A percentile compares a stretch with the other conserved stretches of the same genome.
phyloP scores from a whole-genome alignment of 305 asterid species.

The Fraxinus platypoda region DNA sequence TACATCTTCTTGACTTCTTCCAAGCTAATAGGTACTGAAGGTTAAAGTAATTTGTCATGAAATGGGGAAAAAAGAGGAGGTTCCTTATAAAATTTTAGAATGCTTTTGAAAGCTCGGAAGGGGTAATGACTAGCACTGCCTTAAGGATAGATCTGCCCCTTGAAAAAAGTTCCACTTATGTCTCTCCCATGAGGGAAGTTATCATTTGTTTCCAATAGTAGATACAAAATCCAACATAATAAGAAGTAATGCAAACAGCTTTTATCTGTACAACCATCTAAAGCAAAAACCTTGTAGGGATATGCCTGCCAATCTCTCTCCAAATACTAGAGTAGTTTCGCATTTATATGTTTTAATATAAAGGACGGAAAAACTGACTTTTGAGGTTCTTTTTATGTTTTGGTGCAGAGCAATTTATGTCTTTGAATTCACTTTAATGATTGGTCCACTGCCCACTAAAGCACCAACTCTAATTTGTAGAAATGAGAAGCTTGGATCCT shows the following conservation, averaged over 20 bases:
- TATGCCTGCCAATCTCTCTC: neutral
- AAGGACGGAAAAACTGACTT: neutral
- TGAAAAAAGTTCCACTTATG: neutral
- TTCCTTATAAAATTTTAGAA: neutral
- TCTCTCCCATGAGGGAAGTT: constrained; percentile 1
- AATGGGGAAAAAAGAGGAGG: neutral
- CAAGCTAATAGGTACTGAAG: constrained; percentile 4
- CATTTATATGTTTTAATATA: neutral
- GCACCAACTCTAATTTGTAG: constrained; percentile 18
- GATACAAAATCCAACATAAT: neutral
- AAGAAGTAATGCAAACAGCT: neutral
- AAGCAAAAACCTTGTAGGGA: neutral
- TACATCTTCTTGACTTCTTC: neutral
- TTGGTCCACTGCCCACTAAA: constrained; percentile 11
- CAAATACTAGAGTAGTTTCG: neutral
- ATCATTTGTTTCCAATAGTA: neutral
- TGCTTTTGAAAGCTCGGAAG: neutral
- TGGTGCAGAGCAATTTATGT: neutral
- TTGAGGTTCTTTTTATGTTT: neutral
- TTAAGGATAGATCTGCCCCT: constrained; percentile 12
- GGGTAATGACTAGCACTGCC: neutral
- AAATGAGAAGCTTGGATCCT: constrained; percentile 11
- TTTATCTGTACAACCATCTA: neutral
- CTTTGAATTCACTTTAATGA: neutral
- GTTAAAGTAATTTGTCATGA: neutral